Evolutionary conservation across 2,329 filamentous ascomycete genomes (phyloP).

Genomic region (Davidsoniella australis): DNA sequence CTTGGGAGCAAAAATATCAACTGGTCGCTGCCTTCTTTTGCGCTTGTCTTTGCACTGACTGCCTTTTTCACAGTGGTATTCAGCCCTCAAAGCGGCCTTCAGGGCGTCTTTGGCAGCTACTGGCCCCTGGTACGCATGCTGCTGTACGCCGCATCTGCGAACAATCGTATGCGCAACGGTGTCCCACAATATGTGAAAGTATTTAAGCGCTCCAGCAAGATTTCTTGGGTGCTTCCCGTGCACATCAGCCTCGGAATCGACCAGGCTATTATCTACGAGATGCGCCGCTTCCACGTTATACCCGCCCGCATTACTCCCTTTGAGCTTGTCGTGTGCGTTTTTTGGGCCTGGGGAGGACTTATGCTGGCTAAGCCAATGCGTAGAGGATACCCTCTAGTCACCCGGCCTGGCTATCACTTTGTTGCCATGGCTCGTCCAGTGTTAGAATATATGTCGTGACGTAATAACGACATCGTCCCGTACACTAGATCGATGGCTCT

Average conservation of each 20-base stretch:
- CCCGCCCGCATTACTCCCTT: not conserved
- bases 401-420: slow-evolving; percentile 6
- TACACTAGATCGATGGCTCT: slow-evolving; percentile 4
- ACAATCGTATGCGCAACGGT: not conserved
- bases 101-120: not conserved
- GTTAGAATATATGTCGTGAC: slow-evolving; percentile 4
- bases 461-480: not conserved
- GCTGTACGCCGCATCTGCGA: not conserved
- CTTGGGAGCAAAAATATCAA: too few species aligned
- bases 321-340: not conserved
- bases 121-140: slow-evolving; percentile 6
- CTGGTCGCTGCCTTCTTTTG: too few species aligned
- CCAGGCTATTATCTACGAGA: slow-evolving; percentile 5
- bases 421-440: slow-evolving; percentile 3
- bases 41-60: not conserved
- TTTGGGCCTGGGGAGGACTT: slow-evolving; percentile 4
- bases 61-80: not conserved
- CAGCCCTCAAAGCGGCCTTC: not conserved
- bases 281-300: not conserved
- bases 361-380: slow-evolving; percentile 7
- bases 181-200: slow-evolving; percentile 5
- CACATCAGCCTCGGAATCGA: slow-evolving; percentile 4
- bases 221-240: slow-evolving; percentile 4
- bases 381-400: slow-evolving; percentile 6
- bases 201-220: slow-evolving; percentile 6